Evolutionary conservation across 805 yeast genomes (phyloP).

Genomic region (Danielia oregonensis): DNA sequence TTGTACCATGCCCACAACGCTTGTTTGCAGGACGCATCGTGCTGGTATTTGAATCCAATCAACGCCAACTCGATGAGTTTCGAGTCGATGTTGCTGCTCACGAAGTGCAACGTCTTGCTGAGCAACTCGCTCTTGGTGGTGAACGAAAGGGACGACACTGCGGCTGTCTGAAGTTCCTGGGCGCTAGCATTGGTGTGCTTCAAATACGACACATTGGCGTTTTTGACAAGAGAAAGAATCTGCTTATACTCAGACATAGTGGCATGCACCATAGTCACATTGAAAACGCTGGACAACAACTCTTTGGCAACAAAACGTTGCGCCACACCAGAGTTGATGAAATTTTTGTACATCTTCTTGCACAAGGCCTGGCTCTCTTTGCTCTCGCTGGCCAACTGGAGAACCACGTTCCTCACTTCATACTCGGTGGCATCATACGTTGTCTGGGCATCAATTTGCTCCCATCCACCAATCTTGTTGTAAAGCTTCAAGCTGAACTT

Average conservation of each 20-base stretch:
- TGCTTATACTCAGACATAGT: conserved; percentile 57
- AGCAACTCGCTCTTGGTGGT: conserved; percentile 43
- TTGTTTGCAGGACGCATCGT: conserved; percentile 24
- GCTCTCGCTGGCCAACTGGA: conserved; percentile 36
- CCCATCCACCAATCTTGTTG: conserved; percentile 27
- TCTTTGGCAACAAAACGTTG: conserved; percentile 48
- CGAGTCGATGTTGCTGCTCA: conserved; percentile 53
- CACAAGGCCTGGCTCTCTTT: conserved; percentile 28
- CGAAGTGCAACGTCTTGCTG: conserved; percentile 53
- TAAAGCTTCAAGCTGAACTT: conserved; percentile 16
- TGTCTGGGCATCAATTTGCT: conserved; percentile 9
- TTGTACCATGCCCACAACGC: conserved; percentile 56
- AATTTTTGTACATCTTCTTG: conserved; percentile 41
- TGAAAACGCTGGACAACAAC: conserved; percentile 43
- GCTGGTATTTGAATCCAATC: conserved; percentile 47
- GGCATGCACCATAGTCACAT: conserved; percentile 35
- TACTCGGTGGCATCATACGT: conserved; percentile 33
- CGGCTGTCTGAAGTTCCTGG: conserved; percentile 50
- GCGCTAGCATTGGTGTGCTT: conserved; percentile 31
- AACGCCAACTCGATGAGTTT: conserved; percentile 53
- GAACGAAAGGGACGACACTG: conserved; percentile 54
- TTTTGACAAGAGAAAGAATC: conserved; percentile 49
- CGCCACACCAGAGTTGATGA: conserved; percentile 47
- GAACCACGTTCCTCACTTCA: conserved; percentile 39
- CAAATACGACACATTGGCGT: conserved; percentile 42